Conservation (phyloP, 2,329 filamentous ascomycete genomes). For the Coniella lustricola region DNA sequence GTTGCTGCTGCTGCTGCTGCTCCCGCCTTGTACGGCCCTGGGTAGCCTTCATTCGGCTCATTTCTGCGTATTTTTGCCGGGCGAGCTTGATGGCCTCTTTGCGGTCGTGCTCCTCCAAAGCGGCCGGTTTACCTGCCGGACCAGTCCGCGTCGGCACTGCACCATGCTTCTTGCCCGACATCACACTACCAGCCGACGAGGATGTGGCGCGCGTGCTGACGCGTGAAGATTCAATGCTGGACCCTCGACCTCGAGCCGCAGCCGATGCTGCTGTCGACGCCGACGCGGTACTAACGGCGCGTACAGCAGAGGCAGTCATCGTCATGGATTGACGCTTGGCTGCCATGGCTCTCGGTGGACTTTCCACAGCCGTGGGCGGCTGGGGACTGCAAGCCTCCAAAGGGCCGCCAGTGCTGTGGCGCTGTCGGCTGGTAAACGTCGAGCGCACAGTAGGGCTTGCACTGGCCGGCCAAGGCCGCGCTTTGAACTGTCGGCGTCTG, state of each 20-base stretch:
- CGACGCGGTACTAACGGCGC: constrained; percentile 15
- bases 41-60: constrained; percentile 53
- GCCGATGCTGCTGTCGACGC: constrained; percentile 16
- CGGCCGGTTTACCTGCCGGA: no score
- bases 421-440: constrained; percentile 42
- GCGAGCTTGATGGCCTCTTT: constrained; percentile 48
- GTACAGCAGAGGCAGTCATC: constrained; percentile 8
- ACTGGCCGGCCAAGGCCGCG: constrained; percentile 43
- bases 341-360: constrained; percentile 14
- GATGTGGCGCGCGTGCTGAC: constrained; percentile 34
- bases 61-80: constrained; percentile 54
- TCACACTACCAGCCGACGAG: constrained; percentile 36
- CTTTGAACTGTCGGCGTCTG: constrained; percentile 57
- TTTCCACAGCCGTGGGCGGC: constrained; percentile 7
- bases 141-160: constrained; percentile 40
- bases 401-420: constrained; percentile 5
- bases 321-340: constrained; percentile 13
- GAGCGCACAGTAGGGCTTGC: constrained; percentile 42
- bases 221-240: constrained; percentile 23
- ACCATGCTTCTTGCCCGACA: constrained; percentile 35
- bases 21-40: constrained; percentile 41
- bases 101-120: constrained; percentile 42
- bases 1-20: constrained; percentile 15
- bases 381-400: constrained; percentile 1
- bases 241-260: constrained; percentile 22